Base-by-base conservation (phyloP, 2,329 filamentous ascomycete species). In the Lasiodiplodia citricola region DNA sequence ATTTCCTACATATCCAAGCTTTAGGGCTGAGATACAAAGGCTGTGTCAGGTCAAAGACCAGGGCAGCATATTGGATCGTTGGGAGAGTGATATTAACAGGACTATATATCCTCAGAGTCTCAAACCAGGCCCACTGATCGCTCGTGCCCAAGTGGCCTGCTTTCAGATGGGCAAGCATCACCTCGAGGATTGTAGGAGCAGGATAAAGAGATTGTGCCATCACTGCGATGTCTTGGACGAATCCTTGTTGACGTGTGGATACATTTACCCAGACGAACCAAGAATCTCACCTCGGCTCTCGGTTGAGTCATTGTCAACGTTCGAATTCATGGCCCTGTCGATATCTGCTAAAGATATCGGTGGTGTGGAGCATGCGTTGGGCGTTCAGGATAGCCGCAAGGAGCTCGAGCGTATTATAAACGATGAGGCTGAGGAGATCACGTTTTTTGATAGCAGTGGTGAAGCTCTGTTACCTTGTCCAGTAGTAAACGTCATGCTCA, bases 401-500 rank as follows among this genome's bases (percentile, higher is more conserved):
- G 52, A 55, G 25, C 52, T 55, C 2, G 52, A 55, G 18, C 28
- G 28, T 18, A 35, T 55, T 16, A 16, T 55, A 2, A 55, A 11
- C 2, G 52, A 37, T 4, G 13, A 35, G 10, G 25, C 18, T 3
- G 52, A 55, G 38, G 50, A 54, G 8, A 55, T 47, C 3, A 55
- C 37, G 0, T 56, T 63, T n/a, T 64, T 44, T 31, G 57, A 68
- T 13, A 47, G 4, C 14, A 55, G 14, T 1, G 50, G 60, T 3
- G 57, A 58, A 1, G 52, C 60, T 16, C 21, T 31, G 23, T 10
- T 68, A 47, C 44, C 47, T 28, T 31, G 28, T 16, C 66, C 57
- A 18, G 18, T 64, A 10, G 57, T 56, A 8, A 68, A 64, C n/a
- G 56, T 68, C 25, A 51, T 68, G 56, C 0, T 55, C n/a, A 50